phyloP scores from a whole-genome alignment of 768 basidiomycete species.

The Kondoa malvinella region DNA sequence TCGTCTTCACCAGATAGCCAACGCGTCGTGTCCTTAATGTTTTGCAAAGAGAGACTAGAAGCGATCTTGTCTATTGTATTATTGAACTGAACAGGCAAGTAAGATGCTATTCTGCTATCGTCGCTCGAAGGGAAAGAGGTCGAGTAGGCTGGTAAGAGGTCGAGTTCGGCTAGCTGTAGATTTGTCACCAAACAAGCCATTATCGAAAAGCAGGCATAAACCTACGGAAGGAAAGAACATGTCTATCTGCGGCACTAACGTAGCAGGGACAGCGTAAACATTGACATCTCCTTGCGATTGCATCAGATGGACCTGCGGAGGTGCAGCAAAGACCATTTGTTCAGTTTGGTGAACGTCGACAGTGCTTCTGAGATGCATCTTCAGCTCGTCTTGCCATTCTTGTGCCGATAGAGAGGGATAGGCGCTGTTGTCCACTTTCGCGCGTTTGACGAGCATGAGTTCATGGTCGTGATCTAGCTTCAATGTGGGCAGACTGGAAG shows the following conservation, averaged over 20 bases:
- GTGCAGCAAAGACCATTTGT: too few relatives aligned
- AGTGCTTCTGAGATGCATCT: not conserved
- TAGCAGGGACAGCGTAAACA: not conserved
- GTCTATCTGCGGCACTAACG: not conserved
- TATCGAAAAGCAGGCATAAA: not conserved
- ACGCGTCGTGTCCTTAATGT: conserved; percentile 8
- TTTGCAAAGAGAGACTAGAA: not conserved
- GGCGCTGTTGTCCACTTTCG: not conserved
- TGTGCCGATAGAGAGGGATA: not conserved
- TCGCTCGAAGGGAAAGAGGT: not conserved
- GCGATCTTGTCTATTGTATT: not conserved
- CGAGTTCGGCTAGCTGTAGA: not conserved
- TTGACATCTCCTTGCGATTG: not conserved
- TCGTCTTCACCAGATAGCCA: conserved; percentile 14
- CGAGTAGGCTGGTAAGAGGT: not conserved
- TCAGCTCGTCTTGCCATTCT: not conserved
- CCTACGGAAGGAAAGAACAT: not conserved
- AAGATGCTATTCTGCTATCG: not conserved
- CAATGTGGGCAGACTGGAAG: not conserved
- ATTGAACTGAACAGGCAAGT: not conserved
- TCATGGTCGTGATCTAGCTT: not conserved
- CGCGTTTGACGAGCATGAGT: not conserved
- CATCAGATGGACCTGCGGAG: not conserved
- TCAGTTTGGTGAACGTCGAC: not conserved
- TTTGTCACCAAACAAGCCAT: not conserved